phyloP scores from a whole-genome alignment of 257 asterid species.

The Lycium barbarum region DNA sequence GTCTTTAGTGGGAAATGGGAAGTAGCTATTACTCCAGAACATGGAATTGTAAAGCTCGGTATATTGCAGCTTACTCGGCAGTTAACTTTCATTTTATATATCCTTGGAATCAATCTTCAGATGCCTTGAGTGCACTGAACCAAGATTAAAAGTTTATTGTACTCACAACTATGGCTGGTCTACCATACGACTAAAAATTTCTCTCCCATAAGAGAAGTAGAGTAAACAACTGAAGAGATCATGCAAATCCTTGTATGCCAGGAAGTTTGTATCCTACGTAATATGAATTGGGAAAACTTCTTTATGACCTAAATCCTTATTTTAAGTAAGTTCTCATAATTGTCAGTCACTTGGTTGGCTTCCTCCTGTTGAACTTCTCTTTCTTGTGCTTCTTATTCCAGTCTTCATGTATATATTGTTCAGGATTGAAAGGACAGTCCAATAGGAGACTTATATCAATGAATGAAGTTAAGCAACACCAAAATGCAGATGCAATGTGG shows the following conservation, averaged over 20 bases:
- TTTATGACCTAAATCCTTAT: background rate
- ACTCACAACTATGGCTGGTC: background rate
- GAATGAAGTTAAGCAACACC: slow-evolving; percentile 84
- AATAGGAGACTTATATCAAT: slow-evolving; percentile 72
- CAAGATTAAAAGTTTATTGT: slow-evolving; percentile 21
- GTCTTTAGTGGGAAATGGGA: background rate
- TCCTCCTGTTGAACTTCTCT: slow-evolving; percentile 27
- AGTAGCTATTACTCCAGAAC: background rate
- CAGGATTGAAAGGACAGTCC: slow-evolving; percentile 88
- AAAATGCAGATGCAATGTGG: slow-evolving; percentile 89
- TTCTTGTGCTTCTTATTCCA: slow-evolving; percentile 21
- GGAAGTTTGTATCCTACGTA: background rate
- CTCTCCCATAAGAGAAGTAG: background rate
- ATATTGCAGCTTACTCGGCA: background rate
- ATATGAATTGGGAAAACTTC: slow-evolving; percentile 4
- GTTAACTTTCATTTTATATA: background rate
- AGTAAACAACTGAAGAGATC: background rate
- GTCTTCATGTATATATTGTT: slow-evolving; percentile 26
- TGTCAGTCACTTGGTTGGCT: background rate
- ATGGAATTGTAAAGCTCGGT: slow-evolving; percentile 9
- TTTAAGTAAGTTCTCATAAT: background rate
- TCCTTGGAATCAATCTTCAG: slow-evolving; percentile 11
- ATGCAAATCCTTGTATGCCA: slow-evolving; percentile 19
- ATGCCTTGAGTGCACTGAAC: slow-evolving; percentile 4
- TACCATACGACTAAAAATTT: background rate